A percentile compares a stretch with the other conserved stretches of the same genome.
These are phyloP conservation scores for Tetrapisispora arboricola DNA, from an alignment of 805 yeast species.

Conservation along the genomic window DNA sequence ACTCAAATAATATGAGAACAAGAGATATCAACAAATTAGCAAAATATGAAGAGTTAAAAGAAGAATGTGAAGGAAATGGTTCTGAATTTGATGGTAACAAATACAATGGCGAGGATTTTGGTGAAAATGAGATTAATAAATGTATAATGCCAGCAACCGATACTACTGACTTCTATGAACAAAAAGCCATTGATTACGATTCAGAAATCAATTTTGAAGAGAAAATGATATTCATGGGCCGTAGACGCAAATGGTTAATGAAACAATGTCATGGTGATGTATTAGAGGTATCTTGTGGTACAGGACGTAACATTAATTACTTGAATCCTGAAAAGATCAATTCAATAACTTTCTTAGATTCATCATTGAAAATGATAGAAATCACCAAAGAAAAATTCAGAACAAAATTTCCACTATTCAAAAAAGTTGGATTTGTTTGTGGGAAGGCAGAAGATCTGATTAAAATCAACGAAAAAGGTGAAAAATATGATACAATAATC, in stretches of 20 bases:
- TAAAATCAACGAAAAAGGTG: constrained; percentile 38
- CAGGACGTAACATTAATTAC: constrained; percentile 84
- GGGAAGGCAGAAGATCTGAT: constrained; percentile 79
- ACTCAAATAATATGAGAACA: constrained; percentile 41
- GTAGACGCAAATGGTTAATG: constrained; percentile 71
- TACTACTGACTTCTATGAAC: constrained; percentile 70
- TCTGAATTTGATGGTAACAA: constrained; percentile 25
- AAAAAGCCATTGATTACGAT: constrained; percentile 73
- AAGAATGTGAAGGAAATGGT: constrained; percentile 23
- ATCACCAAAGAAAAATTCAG: constrained; percentile 65
- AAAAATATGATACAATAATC: constrained; percentile 74
- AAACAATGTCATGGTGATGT: constrained; percentile 77
- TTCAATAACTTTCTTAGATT: constrained; percentile 77
- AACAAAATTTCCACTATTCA: constrained; percentile 52
- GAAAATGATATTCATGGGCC: constrained; percentile 36
- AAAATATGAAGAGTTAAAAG: constrained; percentile 46
- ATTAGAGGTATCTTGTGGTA: constrained; percentile 89
- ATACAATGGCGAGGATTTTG: constrained; percentile 20
- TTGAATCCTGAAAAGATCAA: constrained; percentile 48
- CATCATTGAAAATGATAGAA: constrained; percentile 80
- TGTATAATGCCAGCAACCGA: constrained; percentile 61
- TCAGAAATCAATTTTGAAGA: constrained; percentile 56
- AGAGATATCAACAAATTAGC: constrained; percentile 51
- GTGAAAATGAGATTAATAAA: constrained; percentile 28
- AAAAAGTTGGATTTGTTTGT: constrained; percentile 74